phyloP scores from a whole-genome alignment of 2,329 filamentous ascomycete genomes.

The Cladosporium austrohemisphaericum region DNA sequence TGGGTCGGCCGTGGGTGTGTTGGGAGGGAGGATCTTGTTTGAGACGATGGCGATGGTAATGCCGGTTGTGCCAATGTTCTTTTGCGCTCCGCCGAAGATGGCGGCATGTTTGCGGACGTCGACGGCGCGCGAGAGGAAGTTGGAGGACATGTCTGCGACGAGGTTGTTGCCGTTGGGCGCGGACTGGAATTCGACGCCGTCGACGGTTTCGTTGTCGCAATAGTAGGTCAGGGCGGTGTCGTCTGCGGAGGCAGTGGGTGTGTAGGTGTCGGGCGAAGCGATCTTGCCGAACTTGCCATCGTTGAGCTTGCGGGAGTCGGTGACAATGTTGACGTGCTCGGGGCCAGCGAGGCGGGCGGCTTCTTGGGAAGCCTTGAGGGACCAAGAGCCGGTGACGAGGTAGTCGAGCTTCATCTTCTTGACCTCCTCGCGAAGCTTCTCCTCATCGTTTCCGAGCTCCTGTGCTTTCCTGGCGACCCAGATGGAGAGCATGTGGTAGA shows the following conservation, averaged over 20 bases:
- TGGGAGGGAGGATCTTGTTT: conserved; percentile 72
- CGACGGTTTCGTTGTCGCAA: conserved; percentile 92
- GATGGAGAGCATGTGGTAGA: conserved; percentile 77
- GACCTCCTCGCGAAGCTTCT: conserved; percentile 61
- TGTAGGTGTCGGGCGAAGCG: conserved; percentile 73
- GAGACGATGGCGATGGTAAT: conserved; percentile 82
- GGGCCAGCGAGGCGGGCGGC: conserved; percentile 71
- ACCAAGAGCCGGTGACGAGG: conserved; percentile 86
- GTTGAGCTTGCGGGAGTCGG: conserved; percentile 61
- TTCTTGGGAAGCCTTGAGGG: conserved; percentile 82
- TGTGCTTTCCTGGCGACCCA: conserved; percentile 71
- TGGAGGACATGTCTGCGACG: conserved; percentile 89
- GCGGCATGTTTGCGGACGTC: conserved; percentile 74
- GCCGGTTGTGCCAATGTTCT: conserved; percentile 85
- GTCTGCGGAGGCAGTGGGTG: conserved; percentile 59
- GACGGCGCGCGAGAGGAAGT: conserved; percentile 79
- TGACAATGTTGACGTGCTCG: conserved; percentile 74
- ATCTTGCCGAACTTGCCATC: conserved; percentile 84
- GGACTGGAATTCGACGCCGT: conserved; percentile 81
- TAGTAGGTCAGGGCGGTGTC: conserved; percentile 73
- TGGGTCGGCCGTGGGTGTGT: conserved; percentile 61
- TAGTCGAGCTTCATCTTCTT: conserved; percentile 80
- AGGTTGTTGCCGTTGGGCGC: conserved; percentile 70
- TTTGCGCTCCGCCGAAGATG: conserved; percentile 89
- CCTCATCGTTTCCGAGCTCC: conserved; percentile 54